These are phyloP conservation scores for Middelhovenomyces tepae DNA, from an alignment of 805 yeast genomes.

Conservation along the genomic window DNA sequence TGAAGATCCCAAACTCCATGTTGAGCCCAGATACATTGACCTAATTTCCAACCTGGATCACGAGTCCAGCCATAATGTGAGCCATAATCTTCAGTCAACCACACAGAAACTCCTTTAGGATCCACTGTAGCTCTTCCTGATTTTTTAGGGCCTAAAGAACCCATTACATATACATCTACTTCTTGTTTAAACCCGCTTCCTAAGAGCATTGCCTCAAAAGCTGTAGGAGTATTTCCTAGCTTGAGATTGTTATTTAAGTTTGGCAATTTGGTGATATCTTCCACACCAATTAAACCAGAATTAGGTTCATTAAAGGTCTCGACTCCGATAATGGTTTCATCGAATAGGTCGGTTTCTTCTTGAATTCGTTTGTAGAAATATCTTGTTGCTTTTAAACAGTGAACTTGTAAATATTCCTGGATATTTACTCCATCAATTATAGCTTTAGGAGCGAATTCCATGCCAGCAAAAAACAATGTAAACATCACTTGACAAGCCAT, in stretches of 20 bases:
- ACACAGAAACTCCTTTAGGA: conserved; percentile 57
- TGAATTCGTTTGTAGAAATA: conserved; percentile 37
- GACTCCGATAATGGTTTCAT: conserved; percentile 54
- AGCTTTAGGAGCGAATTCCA: conserved; percentile 66
- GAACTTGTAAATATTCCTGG: conserved; percentile 66
- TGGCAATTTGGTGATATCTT: conserved; percentile 47
- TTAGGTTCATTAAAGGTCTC: conserved; percentile 86
- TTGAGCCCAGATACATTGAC: conserved; percentile 69
- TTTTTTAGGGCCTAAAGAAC: conserved; percentile 68
- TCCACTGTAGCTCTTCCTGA: conserved; percentile 47
- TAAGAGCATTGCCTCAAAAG: conserved; percentile 55
- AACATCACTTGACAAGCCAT: conserved; percentile 76
- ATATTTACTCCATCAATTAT: conserved; percentile 61
- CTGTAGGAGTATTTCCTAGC: conserved; percentile 73
- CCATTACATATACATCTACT: conserved; percentile 59
- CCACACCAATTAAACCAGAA: conserved; percentile 59
- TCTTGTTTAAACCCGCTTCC: conserved; percentile 68
- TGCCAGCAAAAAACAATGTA: conserved; percentile 76
- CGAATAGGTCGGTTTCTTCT: conserved; percentile 34
- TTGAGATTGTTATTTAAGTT: conserved; percentile 47
- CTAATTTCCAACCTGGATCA: conserved; percentile 53
- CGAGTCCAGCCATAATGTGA: conserved; percentile 61
- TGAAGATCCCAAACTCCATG: conserved; percentile 62
- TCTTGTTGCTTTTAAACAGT: conserved; percentile 47
- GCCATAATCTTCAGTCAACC: conserved; percentile 41